Evolutionary conservation across 73 alveolate genomes (phyloP), one percentile per base, ranked within the genome.

Genomic region (Paramecium pentaurelia): DNA sequence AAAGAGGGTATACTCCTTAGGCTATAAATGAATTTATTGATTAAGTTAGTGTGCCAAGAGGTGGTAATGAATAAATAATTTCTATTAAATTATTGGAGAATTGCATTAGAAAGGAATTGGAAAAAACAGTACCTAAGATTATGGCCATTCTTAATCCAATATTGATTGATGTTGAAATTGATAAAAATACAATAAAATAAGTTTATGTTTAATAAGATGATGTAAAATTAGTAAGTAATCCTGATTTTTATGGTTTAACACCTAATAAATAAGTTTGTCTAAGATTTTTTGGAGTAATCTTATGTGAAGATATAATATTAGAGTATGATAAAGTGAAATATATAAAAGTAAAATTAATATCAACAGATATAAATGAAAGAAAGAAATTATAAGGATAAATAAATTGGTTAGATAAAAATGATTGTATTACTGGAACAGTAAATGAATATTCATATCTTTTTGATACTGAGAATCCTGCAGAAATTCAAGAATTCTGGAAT

Each of bases 1-100:
- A 99, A 86, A 95, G 99, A 95, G 99, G 99, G 8, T 97, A 96
- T 88, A 98, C 99, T 11, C 97, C 99, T 3, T 95, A 95, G 34
- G 98, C 99, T 25, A 98, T 98, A 60, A 98, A 98, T 94, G 97
- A 96, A 8, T 98, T 98, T 93, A 98, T 97, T 9, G 99, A 97
- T 77, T 91, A 95, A 58, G 99, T 97, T 16, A 99, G 99, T 12
- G 99, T 97, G 16, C 94, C 99, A 6, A 95, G 99, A 85, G 94
- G 97, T 77, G 99, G 99, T 36, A 98, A 98, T 95, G 99, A 97
- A 86, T 95, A 97, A 84, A 95, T 98, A 68, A 95, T 97, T 10
- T 90, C 95, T 30, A 95, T 97, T 60, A 95, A 96, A 71, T 86
- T 98, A 60, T 87, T 98, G 10, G 99, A 98, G 88, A 96, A 96